Evolutionary conservation across 805 yeast genomes (phyloP), one percentile per base, ranked within the genome.

Genomic region (Pichia occidentalis): DNA sequence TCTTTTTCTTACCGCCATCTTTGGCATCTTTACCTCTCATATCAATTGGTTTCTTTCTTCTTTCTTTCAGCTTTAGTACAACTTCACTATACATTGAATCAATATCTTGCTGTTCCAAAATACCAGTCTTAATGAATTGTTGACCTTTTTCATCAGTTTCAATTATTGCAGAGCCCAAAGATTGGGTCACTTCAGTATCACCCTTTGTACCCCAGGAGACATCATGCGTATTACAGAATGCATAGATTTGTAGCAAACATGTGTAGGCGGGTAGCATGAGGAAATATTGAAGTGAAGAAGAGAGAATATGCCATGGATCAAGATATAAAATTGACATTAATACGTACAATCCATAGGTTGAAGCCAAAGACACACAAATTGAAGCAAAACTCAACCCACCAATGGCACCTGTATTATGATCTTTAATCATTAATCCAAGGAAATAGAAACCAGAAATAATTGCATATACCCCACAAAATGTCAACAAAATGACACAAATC

Each of bases 121-220:
- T 76, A 47, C 84, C 94, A 24, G 83, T 75, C 46, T 83, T 87
- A 29, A 85, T 86, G 27, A 86, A 82, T 54, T 84, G 88, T 45
- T 79, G 81, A 36, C 95, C 95, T 41, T 81, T 73, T 38, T 82
- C 92, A 44, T 80, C 80, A 54, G 83, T 80, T 34, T 75, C 80
- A 45, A 85, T 82, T 22, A 84, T 83, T 34, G 95, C 95, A 31
- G 84, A 80, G 33, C 95, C 88, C 25, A 80, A 66, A 44, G 75
- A 81, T 46, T 75, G 75, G 14, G 76, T 73, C 32, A 77, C 81
- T 43, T 73, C 75, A 46, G 80, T 83, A 44, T 88, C 96, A 49
- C 98, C 98, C 58, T 90, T 90, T 2, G 98, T 90, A 62, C 98
- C 98, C 98, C 98, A 90, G 0, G 96, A 84, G 35, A 92, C 95